Evolutionary conservation across 306 rosid species (phyloP), one percentile per base, ranked within the genome.

Genomic region (Dryas octopetala): DNA sequence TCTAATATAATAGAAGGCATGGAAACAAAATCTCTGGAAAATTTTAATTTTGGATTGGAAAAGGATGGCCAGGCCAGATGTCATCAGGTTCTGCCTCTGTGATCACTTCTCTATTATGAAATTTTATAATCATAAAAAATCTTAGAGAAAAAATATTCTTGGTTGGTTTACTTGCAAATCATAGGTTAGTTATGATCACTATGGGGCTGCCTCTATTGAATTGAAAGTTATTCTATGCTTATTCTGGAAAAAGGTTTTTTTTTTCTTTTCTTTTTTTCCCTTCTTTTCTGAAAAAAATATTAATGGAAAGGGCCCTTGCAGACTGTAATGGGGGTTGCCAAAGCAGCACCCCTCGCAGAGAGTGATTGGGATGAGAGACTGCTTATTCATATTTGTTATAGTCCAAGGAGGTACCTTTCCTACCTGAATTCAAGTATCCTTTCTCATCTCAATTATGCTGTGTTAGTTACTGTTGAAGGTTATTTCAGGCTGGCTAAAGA

Each of bases 241-340:
- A 48, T 40, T 65, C 28, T 53, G 68, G 10, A 50, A 13, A 50
- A 50, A 45, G 11, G 3, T 13, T 69, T 77, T 48, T 69, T 32
- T 32, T 32, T 32, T 32, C 3, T 32, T 13, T 69, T 77, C 38
- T 60, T 32, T 32, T 32, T 32, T 32, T 32, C 3, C 38, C 38
- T 32, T 2, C 38, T 32, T 32, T 32, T 32, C 38, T 32, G 38
- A 32, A 32, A 32, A 41, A 9, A 16, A 15, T 52, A 46, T 71
- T 19, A 64, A 66, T 66, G 52, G 71, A 76, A 59, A 45, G 6
- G 28, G 23, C 49, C 43, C 28, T 70, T 87, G 82, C 76, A 95
- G 97, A 83, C 99, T 3, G 76, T 90, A 80, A 90, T 87, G 71
- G 92, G 81, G 59, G 93, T 90, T 73, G 89, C 97, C 73, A 96